phyloP scores from a whole-genome alignment of 345 rosid species.

The Eucalyptus polyanthemos region DNA sequence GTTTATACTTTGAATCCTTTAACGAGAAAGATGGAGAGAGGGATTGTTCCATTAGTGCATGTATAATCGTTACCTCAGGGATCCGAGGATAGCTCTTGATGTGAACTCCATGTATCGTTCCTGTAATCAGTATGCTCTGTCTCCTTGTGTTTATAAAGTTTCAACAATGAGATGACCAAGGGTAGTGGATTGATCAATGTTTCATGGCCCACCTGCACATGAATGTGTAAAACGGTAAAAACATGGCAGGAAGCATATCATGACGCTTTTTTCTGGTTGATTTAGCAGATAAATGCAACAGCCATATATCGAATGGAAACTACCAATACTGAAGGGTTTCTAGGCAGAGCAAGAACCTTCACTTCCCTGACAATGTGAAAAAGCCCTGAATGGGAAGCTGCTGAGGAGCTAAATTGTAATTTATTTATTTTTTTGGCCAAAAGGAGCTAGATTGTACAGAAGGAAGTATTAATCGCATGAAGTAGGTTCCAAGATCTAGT shows the following conservation, averaged over 20 bases:
- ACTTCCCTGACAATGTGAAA: not conserved
- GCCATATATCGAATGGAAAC: not conserved
- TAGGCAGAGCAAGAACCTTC: not conserved
- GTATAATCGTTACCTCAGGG: not conserved
- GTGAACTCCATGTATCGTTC: not conserved
- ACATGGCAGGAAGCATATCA: not conserved
- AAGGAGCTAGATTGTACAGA: not conserved
- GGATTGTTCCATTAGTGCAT: not conserved
- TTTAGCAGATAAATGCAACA: not conserved
- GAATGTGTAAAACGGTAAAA: not conserved
- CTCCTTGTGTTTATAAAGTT: not conserved
- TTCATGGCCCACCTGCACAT: not conserved
- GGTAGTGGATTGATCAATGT: not conserved
- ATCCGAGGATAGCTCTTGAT: not conserved
- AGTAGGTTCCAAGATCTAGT: not conserved
- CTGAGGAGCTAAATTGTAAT: not conserved
- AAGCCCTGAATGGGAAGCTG: not conserved
- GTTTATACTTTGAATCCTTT: not conserved
- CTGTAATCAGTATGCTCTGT: not conserved
- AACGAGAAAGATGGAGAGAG: not conserved
- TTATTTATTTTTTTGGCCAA: not conserved
- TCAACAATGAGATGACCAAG: not conserved
- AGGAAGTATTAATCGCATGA: not conserved
- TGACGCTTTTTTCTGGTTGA: not conserved
- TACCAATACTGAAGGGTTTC: not conserved